phyloP scores from a whole-genome alignment of 2,329 filamentous ascomycete genomes.

The Trichoderma atroviride region DNA sequence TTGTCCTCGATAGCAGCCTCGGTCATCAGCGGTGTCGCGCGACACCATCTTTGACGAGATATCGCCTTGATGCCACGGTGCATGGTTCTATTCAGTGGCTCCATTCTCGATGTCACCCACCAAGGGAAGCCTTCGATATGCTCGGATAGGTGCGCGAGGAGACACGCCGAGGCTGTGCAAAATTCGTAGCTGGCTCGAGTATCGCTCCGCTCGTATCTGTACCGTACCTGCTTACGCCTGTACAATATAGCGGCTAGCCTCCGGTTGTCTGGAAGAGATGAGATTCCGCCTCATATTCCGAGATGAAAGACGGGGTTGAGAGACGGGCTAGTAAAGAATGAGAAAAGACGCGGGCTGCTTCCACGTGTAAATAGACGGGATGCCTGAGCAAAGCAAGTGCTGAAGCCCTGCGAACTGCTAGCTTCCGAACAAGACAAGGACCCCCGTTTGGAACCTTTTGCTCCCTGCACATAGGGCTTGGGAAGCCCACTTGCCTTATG shows the following conservation, averaged over 20 bases:
- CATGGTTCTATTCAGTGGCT: background rate
- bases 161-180: background rate
- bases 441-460: background rate
- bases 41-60: background rate
- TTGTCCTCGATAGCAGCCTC: background rate
- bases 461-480: constrained; percentile 16
- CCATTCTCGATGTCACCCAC: constrained; percentile 1
- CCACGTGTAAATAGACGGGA: constrained; percentile 11
- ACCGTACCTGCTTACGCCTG: background rate
- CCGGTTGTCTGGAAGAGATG: background rate
- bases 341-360: background rate
- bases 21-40: background rate
- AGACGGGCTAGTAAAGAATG: background rate
- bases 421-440: constrained; percentile 14
- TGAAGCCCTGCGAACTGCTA: background rate
- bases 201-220: background rate
- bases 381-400: background rate
- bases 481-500: constrained; percentile 4
- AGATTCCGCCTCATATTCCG: background rate
- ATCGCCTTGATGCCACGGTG: background rate
- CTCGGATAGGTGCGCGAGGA: background rate
- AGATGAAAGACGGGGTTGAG: background rate
- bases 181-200: background rate
- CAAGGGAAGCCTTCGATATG: background rate
- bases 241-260: background rate